Evolutionary conservation across 257 asterid species (phyloP).

Genomic region (Capsicum pubescens): DNA sequence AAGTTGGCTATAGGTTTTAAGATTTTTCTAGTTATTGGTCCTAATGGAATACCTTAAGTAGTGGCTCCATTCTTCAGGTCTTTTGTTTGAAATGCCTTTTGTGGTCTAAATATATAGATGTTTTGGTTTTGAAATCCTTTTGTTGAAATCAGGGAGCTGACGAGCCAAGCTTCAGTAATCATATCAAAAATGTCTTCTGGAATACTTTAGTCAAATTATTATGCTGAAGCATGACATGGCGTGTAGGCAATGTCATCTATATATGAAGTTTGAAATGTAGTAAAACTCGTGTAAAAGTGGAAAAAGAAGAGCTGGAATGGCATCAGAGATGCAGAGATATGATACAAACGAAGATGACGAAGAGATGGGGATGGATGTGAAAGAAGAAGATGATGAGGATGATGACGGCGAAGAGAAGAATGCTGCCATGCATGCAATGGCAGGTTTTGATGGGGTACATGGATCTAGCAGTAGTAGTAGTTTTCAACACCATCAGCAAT

Average conservation of each 20-base stretch:
- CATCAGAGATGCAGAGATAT: slow-evolving; percentile 76
- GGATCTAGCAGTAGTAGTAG: slow-evolving; percentile 57
- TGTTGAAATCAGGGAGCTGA: slow-evolving; percentile 18
- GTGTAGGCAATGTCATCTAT: slow-evolving; percentile 35
- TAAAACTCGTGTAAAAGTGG: slow-evolving; percentile 33
- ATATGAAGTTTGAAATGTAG: slow-evolving; percentile 31
- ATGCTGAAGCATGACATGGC: slow-evolving; percentile 26
- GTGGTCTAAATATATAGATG: neutral
- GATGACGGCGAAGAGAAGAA: slow-evolving; percentile 75
- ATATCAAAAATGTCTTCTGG: slow-evolving; percentile 1
- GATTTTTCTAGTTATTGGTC: neutral
- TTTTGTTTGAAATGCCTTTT: slow-evolving; percentile 17
- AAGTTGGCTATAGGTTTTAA: neutral
- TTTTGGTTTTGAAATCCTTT: slow-evolving; percentile 5
- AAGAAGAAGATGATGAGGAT: slow-evolving; percentile 86
- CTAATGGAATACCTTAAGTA: neutral
- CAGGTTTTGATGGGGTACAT: slow-evolving; percentile 62
- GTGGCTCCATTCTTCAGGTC: slow-evolving; percentile 5
- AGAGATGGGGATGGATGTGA: slow-evolving; percentile 94
- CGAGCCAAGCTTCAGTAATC: slow-evolving; percentile 20
- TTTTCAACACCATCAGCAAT: slow-evolving; percentile 64
- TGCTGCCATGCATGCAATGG: slow-evolving; percentile 46
- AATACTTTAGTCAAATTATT: slow-evolving; percentile 2
- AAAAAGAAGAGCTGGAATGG: slow-evolving; percentile 47
- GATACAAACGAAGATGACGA: slow-evolving; percentile 86